phyloP scores from a whole-genome alignment of 192 early-diverging fungal genomes.

The Gorgonomyces haynaldii region DNA sequence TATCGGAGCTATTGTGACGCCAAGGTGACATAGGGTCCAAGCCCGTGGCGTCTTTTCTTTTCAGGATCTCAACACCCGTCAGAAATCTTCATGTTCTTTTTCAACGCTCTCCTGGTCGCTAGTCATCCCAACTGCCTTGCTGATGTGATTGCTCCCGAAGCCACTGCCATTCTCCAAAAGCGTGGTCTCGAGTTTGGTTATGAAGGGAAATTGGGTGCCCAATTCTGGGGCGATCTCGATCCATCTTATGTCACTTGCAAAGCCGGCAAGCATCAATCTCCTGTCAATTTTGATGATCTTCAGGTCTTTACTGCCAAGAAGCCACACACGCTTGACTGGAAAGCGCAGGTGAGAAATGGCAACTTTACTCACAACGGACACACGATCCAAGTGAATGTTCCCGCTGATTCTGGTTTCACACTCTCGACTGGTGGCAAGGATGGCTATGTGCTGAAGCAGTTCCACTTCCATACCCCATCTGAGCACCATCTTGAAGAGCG shows the following conservation, averaged over 20 bases:
- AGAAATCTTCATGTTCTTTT: too few relatives aligned
- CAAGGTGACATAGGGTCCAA: too few relatives aligned
- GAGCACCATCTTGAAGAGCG: constrained; percentile 36
- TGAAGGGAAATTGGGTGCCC: background rate
- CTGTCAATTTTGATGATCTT: constrained; percentile 29
- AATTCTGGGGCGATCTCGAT: constrained; percentile 17
- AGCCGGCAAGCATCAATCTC: constrained; percentile 34
- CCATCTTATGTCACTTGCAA: constrained; percentile 13
- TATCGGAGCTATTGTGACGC: too few relatives aligned
- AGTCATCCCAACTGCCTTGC: constrained; percentile 3
- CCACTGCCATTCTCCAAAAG: background rate
- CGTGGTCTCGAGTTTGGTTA: background rate
- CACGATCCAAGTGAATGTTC: constrained; percentile 23
- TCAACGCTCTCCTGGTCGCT: too few relatives aligned
- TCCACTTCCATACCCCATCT: constrained; percentile 55
- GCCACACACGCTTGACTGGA: background rate
- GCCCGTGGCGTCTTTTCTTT: too few relatives aligned
- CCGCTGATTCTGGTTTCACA: background rate
- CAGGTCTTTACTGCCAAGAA: background rate
- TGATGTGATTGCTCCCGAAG: background rate
- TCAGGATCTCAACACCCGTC: too few relatives aligned
- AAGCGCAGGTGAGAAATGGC: background rate
- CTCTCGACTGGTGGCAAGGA: constrained; percentile 2
- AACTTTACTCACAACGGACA: constrained; percentile 27
- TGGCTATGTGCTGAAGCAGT: constrained; percentile 19